Percentiles rank a stretch among this genome's conserved stretches.
Conservation (phyloP, 768 basidiomycete genomes). For the Leccinellum rugosiceps region DNA sequence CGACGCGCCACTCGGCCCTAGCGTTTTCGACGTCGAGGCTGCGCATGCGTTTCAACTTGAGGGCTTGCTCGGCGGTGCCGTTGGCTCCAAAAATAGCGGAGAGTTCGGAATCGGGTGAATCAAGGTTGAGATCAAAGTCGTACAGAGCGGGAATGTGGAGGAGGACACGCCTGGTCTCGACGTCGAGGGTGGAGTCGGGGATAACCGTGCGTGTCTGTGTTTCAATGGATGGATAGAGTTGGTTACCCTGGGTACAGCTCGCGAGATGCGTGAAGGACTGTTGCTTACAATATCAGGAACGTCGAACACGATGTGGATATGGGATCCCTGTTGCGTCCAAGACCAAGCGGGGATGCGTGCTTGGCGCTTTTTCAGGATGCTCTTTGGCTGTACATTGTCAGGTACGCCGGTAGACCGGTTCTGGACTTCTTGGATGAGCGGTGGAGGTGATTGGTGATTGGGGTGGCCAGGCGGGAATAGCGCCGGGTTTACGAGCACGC, state of each 20-base stretch:
- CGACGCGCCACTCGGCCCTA: conserved; percentile 65
- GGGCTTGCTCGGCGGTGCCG: conserved; percentile 24
- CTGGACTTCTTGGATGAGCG: conserved; percentile 32
- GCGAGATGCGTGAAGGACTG: conserved; percentile 1
- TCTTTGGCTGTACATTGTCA: conserved; percentile 31
- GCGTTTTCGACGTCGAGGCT: conserved; percentile 61
- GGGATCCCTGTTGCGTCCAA: conserved; percentile 43
- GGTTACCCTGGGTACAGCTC: conserved; percentile 9
- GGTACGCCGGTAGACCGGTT: conserved; percentile 40
- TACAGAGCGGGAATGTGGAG: conserved; percentile 48
- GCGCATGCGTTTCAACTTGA: conserved; percentile 56
- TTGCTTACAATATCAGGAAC: conserved; percentile 62
- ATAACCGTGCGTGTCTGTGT: conserved; percentile 47
- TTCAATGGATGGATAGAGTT: not conserved
- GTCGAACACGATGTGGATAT: conserved; percentile 46
- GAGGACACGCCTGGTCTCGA: conserved; percentile 60
- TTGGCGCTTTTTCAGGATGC: conserved; percentile 39
- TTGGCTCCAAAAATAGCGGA: conserved; percentile 22
- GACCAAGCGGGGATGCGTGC: conserved; percentile 45
- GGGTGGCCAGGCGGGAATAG: conserved; percentile 33
- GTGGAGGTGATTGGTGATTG: conserved; percentile 8
- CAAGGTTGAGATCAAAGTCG: conserved; percentile 55
- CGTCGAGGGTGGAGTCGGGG: conserved; percentile 51
- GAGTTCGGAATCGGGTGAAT: conserved; percentile 54
- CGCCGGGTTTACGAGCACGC: conserved; percentile 50